phyloP scores from a whole-genome alignment of 305 asterid species.

The Solanum chacoense region DNA sequence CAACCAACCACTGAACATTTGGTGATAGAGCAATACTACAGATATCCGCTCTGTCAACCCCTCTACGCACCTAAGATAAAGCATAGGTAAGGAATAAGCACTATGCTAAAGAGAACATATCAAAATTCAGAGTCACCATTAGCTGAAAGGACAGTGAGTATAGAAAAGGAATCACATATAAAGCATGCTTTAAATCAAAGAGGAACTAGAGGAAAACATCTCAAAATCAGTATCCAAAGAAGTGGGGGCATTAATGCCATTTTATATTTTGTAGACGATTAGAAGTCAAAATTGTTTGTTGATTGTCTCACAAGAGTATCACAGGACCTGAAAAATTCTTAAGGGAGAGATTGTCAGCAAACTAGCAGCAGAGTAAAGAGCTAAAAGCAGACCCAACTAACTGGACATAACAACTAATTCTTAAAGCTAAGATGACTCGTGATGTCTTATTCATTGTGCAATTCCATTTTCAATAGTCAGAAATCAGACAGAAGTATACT shows the following conservation, averaged over 20 bases:
- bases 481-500: background rate
- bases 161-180: background rate
- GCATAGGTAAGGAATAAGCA: conserved; percentile 12
- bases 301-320: background rate
- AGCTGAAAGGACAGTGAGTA: background rate
- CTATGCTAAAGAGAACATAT: conserved; percentile 2
- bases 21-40: conserved; percentile 75
- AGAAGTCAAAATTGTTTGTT: background rate
- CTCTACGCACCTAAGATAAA: conserved; percentile 77
- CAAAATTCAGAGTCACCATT: background rate
- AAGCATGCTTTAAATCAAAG: background rate
- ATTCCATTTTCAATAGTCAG: background rate
- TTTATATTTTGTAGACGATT: background rate
- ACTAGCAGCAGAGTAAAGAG: background rate
- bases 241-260: background rate
- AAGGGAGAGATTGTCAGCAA: background rate
- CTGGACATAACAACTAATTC: background rate
- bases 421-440: background rate
- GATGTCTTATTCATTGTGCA: background rate
- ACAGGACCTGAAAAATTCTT: background rate
- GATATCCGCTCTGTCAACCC: conserved; percentile 75
- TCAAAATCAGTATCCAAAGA: background rate
- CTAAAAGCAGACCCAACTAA: background rate
- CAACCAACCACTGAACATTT: conserved; percentile 83
- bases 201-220: background rate